Conservation (phyloP, 23 red algal genomes). For the Gracilaria domingensis region DNA sequence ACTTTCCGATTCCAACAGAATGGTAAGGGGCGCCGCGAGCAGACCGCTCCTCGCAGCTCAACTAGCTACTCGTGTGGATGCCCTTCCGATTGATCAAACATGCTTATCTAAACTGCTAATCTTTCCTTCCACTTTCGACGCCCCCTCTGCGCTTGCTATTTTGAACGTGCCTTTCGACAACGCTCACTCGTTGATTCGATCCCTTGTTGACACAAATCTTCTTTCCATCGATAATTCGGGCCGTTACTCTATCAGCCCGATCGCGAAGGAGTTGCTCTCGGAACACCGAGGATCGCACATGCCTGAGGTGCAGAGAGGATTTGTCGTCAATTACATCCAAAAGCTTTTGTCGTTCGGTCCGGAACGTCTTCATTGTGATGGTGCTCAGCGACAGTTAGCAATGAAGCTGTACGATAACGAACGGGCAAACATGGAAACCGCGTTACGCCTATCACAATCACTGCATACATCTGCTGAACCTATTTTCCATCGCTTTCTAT, state of each 20-base stretch:
- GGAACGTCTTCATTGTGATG: slow-evolving; percentile 27
- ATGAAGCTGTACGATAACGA: slow-evolving; percentile 80
- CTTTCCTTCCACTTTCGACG: slow-evolving; percentile 46
- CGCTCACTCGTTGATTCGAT: neutral
- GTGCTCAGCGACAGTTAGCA: slow-evolving; percentile 32
- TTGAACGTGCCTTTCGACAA: neutral
- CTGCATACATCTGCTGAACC: neutral
- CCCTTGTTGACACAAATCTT: slow-evolving; percentile 16
- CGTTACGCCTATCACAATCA: slow-evolving; percentile 33
- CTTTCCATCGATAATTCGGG: neutral
- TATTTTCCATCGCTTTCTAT: slow-evolving; percentile 52
- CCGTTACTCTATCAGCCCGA: neutral
- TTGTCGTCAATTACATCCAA: slow-evolving; percentile 48
- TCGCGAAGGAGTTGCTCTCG: slow-evolving; percentile 12
- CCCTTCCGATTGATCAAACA: slow-evolving; percentile 5
- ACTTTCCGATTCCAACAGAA: slow-evolving; percentile 8
- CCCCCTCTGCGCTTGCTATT: slow-evolving; percentile 24
- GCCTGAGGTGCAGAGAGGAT: slow-evolving; percentile 39
- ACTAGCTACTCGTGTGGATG: neutral
- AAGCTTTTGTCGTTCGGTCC: slow-evolving; percentile 26
- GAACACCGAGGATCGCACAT: neutral
- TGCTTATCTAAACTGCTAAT: slow-evolving; percentile 38
- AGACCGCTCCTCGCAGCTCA: slow-evolving; percentile 8
- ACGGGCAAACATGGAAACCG: slow-evolving; percentile 59
- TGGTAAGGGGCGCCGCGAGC: slow-evolving; percentile 1